Evolutionary conservation across 306 rosid genomes (phyloP).

Genomic region (Purshia tridentata): DNA sequence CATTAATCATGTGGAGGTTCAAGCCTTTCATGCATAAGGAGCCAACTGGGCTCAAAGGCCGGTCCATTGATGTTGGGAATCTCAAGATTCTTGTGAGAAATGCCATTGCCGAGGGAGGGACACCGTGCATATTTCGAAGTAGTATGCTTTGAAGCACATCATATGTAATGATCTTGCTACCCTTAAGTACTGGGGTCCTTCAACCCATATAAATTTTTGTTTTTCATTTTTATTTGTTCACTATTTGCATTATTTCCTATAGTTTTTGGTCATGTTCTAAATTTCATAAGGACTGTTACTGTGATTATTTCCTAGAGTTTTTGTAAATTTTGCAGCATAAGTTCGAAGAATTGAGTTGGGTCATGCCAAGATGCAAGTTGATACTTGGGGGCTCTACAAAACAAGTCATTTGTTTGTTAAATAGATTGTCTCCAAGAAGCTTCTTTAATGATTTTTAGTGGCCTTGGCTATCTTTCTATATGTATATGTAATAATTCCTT

Average conservation of each 20-base stretch:
- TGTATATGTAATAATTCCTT: no score
- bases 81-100: conserved; percentile 72
- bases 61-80: conserved; percentile 76
- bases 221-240: background rate
- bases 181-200: conserved; percentile 92
- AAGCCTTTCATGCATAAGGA: conserved; percentile 94
- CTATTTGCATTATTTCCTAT: background rate
- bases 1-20: conserved; percentile 78
- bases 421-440: no score
- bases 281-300: background rate
- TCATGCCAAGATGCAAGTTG: no score
- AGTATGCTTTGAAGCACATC: conserved; percentile 94
- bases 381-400: no score
- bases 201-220: conserved; percentile 76
- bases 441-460: no score
- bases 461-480: no score
- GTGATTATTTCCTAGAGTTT: no score
- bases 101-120: conserved; percentile 98
- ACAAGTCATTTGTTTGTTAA: no score
- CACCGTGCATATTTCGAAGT: conserved; percentile 67
- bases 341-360: no score
- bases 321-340: no score
- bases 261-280: background rate
- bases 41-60: conserved; percentile 84
- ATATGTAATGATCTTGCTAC: conserved; percentile 97